Evolutionary conservation across 495 filamentous ascomycete genomes (phyloP).

Genomic region (Astrocystis sublimbata): DNA sequence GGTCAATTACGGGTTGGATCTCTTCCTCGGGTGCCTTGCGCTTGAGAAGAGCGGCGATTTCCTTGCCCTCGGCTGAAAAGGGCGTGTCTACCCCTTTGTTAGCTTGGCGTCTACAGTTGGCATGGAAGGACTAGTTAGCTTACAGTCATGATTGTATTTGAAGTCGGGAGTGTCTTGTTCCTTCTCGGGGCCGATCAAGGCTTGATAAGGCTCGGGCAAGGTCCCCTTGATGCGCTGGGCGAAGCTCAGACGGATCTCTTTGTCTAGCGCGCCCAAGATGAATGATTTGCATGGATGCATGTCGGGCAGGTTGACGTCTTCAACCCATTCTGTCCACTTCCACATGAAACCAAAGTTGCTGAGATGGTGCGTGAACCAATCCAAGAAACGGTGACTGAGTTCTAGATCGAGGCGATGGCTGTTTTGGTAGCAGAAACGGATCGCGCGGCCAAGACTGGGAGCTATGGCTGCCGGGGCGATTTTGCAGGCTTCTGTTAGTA

Average conservation of each 20-base stretch:
- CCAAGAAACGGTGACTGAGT: conserved; percentile 81
- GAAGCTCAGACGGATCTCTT: conserved; percentile 96
- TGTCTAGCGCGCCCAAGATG: conserved; percentile 86
- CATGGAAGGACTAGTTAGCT: conserved; percentile 34
- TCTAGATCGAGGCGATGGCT: conserved; percentile 83
- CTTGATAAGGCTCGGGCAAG: conserved; percentile 80
- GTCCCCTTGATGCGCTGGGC: conserved; percentile 94
- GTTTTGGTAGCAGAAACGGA: conserved; percentile 83
- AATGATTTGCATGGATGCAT: conserved; percentile 90
- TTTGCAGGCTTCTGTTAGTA: conserved; percentile 93
- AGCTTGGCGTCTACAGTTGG: not conserved
- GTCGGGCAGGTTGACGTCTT: conserved; percentile 74
- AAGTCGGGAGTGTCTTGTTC: conserved; percentile 93
- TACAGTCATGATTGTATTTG: conserved; percentile 82
- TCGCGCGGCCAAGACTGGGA: conserved; percentile 91
- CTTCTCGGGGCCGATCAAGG: conserved; percentile 78
- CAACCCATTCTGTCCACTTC: conserved; percentile 99
- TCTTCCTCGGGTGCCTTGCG: conserved; percentile 82
- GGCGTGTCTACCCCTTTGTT: conserved; percentile 61
- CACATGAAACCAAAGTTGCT: conserved; percentile 99
- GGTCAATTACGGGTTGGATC: conserved; percentile 71
- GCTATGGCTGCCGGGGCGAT: conserved; percentile 93
- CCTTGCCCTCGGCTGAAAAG: conserved; percentile 75
- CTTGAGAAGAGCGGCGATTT: conserved; percentile 74
- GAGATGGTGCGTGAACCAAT: conserved; percentile 97